A percentile compares a stretch with the other conserved stretches of the same genome.
phyloP scores from a whole-genome alignment of 2,329 filamentous ascomycete genomes.

The Trichoderma sp. region DNA sequence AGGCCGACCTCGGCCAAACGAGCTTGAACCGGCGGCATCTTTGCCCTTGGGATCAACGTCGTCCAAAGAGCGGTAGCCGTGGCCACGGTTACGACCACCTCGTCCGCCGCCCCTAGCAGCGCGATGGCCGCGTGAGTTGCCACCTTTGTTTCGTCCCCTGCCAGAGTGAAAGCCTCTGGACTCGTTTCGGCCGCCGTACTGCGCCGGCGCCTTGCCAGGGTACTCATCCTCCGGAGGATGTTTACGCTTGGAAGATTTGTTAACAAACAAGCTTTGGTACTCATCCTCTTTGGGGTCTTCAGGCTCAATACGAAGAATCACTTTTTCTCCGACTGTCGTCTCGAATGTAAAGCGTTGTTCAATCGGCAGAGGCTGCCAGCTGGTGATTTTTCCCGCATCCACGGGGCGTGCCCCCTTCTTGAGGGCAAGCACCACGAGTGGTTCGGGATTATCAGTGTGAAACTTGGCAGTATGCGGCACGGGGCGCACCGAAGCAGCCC shows the following conservation, averaged over 20 bases:
- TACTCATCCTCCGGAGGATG: slow-evolving; percentile 53
- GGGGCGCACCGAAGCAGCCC: slow-evolving; percentile 80
- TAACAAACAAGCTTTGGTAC: slow-evolving; percentile 63
- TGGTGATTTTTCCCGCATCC: slow-evolving; percentile 78
- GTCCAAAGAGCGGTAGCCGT: slow-evolving; percentile 67
- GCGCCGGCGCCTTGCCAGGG: slow-evolving; percentile 37
- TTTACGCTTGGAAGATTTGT: slow-evolving; percentile 61
- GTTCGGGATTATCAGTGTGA: slow-evolving; percentile 77
- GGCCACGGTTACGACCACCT: slow-evolving; percentile 50
- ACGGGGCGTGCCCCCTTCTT: slow-evolving; percentile 73
- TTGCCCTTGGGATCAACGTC: slow-evolving; percentile 57
- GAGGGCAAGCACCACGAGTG: slow-evolving; percentile 80
- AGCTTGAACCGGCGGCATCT: neutral
- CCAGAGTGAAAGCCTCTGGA: slow-evolving; percentile 48
- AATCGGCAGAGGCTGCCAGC: slow-evolving; percentile 75
- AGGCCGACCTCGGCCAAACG: slow-evolving; percentile 30
- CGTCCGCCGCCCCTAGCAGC: slow-evolving; percentile 46
- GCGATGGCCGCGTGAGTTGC: slow-evolving; percentile 42
- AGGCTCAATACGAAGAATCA: slow-evolving; percentile 76
- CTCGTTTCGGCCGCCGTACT: slow-evolving; percentile 44
- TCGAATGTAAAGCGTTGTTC: slow-evolving; percentile 77
- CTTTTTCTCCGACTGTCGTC: slow-evolving; percentile 83
- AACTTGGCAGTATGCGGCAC: slow-evolving; percentile 66
- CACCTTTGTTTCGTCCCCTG: slow-evolving; percentile 42
- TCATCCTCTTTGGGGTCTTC: slow-evolving; percentile 64